Evolutionary conservation across 768 basidiomycete genomes (phyloP), one percentile per base, ranked within the genome.

Genomic region (Dendrothele bispora): DNA sequence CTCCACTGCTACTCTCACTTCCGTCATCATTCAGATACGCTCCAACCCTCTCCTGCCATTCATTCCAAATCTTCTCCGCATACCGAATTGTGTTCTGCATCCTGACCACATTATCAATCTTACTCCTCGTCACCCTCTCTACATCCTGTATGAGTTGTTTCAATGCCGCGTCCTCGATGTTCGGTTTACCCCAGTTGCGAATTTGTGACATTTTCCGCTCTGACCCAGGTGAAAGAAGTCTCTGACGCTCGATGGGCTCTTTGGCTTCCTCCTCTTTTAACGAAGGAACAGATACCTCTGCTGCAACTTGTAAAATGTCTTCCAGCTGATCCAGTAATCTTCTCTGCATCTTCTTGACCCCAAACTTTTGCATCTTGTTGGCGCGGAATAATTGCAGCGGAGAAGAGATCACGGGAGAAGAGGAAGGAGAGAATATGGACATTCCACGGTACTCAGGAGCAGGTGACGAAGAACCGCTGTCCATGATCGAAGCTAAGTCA

Each of bases 41-140:
- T 51, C 83, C 86, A 12, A 97, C 86, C 56, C 82, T 84, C 59
- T 90, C 88, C 67, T 98, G 88, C 95, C 95, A 98, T 68, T 98
- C 97, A 58, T 88, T 87, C 72, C 95, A 85, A 25, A 97, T 90
- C 71, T 95, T 95, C 73, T 98, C 97, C 32, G 93, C 86, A 66
- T 98, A 98, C 45, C 91, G 78, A 56, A 99, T 94, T 17, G 94
- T 98, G 61, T 95, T 97, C 67, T 95, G 91, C 84, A 99, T 84
- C 30, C 97, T 84, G 53, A 92, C 88, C 40, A 98, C 91, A 55
- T 88, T 93, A 65, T 95, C 94, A 53, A 94, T 81, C 75, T 99
- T 99, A 67, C 91, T 86, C 26, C 91, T 77, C 79, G 95, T 89
- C 41, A 95, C 78, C 28, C 90, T 82, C 55, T 95, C 93, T 7